Evolutionary conservation across 202 grass and related monocot species (phyloP), one percentile per base, ranked within the genome.

Genomic region (Zoysia matrella): DNA sequence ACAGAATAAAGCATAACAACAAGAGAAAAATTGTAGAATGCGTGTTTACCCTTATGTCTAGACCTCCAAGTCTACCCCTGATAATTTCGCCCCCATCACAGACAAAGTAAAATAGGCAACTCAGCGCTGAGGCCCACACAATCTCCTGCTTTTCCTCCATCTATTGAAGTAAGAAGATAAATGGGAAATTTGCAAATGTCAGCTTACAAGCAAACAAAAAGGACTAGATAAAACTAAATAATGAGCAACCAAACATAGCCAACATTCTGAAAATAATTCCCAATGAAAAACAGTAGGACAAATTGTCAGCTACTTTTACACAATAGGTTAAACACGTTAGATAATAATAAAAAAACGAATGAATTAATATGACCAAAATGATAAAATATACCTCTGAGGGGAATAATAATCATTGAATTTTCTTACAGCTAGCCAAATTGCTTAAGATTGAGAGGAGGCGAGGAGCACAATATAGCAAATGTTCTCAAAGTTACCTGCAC

Each of bases 51-150:
- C 96, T 95, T 86, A 98, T 98, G 78, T 98, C 92, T 81, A 98
- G 88, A 76, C 96, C 96, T 83, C 88, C 86, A 51, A 98, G 81
- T 83, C 96, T 93, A 75, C 82, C 89, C 71, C 96, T 90, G 47
- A 98, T 89, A 52, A 98, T 93, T 81, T 92, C 90, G 45, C 92
- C 96, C 81, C 89, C 89, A 87, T 98, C 96, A 85, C 92, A 98
- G 69, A 98, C 85, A 86, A 95, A 98, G 71, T 95, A 98, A 85
- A 98, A 95, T 67, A 98, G 85, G 91, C 96, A 98, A 75, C 96
- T 95, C 74, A 98, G 85, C 70, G 91, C 89, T 73, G 96, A 98
- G 43, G 96, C 96, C 96, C 96, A 98, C 69, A 98, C 96, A 68
- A 98, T 95, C 87, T 98, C 96, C 76, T 98, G 92, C 2, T 71